phyloP scores from a whole-genome alignment of 768 basidiomycete genomes.

The Chlorophyllum brunneum region DNA sequence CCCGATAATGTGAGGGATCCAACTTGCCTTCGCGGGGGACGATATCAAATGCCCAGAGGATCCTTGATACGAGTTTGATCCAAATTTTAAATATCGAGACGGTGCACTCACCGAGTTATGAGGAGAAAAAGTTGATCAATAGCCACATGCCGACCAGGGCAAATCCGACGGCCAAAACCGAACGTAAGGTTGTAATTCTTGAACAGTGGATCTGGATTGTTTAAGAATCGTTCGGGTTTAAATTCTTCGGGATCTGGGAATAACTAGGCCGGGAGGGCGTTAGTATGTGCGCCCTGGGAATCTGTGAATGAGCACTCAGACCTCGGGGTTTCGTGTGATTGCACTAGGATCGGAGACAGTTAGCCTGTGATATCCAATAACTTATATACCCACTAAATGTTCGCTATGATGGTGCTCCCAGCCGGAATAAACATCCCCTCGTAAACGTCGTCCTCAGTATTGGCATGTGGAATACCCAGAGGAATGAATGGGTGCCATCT shows the following conservation, averaged over 20 bases:
- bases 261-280: slow-evolving; percentile 13
- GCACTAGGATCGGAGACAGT: background rate
- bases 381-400: slow-evolving; percentile 19
- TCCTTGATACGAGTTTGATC: slow-evolving; percentile 10
- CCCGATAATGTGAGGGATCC: background rate
- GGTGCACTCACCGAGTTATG: slow-evolving; percentile 16
- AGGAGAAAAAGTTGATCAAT: slow-evolving; percentile 22
- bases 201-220: slow-evolving; percentile 17
- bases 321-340: background rate
- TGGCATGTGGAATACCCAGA: slow-evolving; percentile 29
- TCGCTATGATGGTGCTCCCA: slow-evolving; percentile 23
- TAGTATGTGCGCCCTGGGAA: slow-evolving; percentile 14
- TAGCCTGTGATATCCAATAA: background rate
- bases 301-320: background rate
- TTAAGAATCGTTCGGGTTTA: slow-evolving; percentile 22
- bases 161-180: slow-evolving; percentile 25
- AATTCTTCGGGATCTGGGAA: slow-evolving; percentile 23
- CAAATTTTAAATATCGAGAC: background rate
- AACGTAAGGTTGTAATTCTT: slow-evolving; percentile 21
- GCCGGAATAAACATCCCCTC: slow-evolving; percentile 33
- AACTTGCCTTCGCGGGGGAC: slow-evolving; percentile 3
- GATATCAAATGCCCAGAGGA: slow-evolving; percentile 23
- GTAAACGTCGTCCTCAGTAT: slow-evolving; percentile 33
- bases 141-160: slow-evolving; percentile 24
- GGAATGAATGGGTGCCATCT: slow-evolving; percentile 24